phyloP scores from a whole-genome alignment of 331 rosid genomes.

The Saraca asoca region DNA sequence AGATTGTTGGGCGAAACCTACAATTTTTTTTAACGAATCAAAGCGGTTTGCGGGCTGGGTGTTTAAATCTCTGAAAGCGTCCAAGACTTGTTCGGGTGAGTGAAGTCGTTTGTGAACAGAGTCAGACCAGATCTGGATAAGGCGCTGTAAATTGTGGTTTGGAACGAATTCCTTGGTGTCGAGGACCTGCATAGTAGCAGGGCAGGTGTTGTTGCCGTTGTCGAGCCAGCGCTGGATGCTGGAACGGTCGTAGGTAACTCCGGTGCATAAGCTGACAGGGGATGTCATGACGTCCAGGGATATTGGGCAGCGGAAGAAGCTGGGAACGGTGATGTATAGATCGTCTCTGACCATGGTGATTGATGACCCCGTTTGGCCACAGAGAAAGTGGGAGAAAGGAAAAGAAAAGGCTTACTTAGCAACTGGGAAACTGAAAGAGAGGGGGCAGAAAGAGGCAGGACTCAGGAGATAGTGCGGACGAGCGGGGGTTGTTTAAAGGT shows the following conservation, averaged over 20 bases:
- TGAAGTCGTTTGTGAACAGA: conserved; percentile 46
- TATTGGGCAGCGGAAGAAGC: conserved; percentile 81
- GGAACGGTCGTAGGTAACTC: conserved; percentile 93
- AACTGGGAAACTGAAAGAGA: neutral
- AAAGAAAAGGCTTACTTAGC: neutral
- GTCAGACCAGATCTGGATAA: conserved; percentile 92
- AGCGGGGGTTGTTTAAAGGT: conserved; percentile 61
- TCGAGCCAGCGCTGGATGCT: conserved; percentile 96
- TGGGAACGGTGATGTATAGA: conserved; percentile 66
- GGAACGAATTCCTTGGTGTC: conserved; percentile 75
- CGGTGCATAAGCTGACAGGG: conserved; percentile 92
- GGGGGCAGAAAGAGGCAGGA: neutral
- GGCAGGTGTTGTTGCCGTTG: conserved; percentile 90
- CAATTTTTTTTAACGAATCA: conserved; percentile 54
- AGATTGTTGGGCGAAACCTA: conserved; percentile 56
- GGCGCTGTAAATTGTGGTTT: conserved; percentile 75
- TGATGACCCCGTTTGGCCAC: conserved; percentile 25
- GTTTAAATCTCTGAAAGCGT: conserved; percentile 40
- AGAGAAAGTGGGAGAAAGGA: conserved; percentile 14
- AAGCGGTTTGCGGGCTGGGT: neutral
- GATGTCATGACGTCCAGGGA: conserved; percentile 88
- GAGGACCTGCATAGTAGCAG: conserved; percentile 94
- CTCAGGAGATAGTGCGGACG: conserved; percentile 48
- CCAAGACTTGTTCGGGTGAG: conserved; percentile 48
- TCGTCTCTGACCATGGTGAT: conserved; percentile 77